Conservation (phyloP, 352 stramenopile species). For the Phytophthora sojae region DNA sequence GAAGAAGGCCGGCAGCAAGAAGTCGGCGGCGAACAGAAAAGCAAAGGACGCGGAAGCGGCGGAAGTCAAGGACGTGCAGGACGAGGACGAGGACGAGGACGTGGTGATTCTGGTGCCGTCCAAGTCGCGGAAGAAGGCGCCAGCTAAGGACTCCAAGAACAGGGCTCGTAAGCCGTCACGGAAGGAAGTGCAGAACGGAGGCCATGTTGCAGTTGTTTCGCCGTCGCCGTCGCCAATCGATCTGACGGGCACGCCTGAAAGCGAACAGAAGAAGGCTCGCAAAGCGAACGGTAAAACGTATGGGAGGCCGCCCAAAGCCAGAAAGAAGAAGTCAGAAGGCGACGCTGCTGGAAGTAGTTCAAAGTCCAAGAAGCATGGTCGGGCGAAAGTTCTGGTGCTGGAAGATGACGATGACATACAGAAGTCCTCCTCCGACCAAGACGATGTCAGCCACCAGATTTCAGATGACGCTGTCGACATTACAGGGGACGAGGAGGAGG, state of each 20-base stretch:
- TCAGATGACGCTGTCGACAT: slow-evolving; percentile 12
- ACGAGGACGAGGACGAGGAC: slow-evolving; percentile 17
- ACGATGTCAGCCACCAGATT: slow-evolving; percentile 3
- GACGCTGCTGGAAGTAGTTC: slow-evolving; percentile 5
- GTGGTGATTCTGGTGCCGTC: slow-evolving; percentile 14
- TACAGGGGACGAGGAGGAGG: slow-evolving; percentile 5
- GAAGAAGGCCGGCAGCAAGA: slow-evolving; percentile 22
- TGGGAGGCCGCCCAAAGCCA: slow-evolving; percentile 12
- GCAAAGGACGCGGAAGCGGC: neutral
- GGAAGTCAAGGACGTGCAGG: slow-evolving; percentile 19
- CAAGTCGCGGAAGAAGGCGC: slow-evolving; percentile 22
- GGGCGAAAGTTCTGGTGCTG: slow-evolving; percentile 22
- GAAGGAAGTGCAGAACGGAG: slow-evolving; percentile 14
- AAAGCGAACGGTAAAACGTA: slow-evolving; percentile 5
- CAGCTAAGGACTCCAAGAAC: slow-evolving; percentile 16
- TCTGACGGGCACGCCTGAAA: slow-evolving; percentile 36
- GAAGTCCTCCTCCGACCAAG: neutral
- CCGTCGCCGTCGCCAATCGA: slow-evolving; percentile 40
- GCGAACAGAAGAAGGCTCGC: slow-evolving; percentile 23
- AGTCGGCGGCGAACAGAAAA: slow-evolving; percentile 3
- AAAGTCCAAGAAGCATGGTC: slow-evolving; percentile 16
- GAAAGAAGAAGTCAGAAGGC: slow-evolving; percentile 22
- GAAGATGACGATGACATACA: slow-evolving; percentile 18
- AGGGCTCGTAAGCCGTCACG: slow-evolving; percentile 22
- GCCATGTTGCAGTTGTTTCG: slow-evolving; percentile 33